Base-by-base conservation (phyloP, 2,329 filamentous ascomycete genomes). In the Colletotrichum cordylinicola region DNA sequence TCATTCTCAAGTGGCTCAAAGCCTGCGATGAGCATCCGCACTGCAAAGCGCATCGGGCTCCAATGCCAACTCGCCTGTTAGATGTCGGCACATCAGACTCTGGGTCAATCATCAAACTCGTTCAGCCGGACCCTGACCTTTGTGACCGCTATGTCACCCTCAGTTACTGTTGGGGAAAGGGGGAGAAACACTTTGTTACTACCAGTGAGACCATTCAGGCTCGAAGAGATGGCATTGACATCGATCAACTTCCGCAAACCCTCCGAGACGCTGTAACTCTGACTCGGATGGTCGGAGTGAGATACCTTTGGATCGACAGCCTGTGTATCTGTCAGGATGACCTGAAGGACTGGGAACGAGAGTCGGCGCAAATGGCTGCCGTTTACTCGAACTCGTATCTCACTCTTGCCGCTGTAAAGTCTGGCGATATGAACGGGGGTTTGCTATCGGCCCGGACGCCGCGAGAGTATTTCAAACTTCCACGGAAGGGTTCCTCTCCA, bases 301-400 rank as follows among this genome's bases (percentile, higher is more conserved):
- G 62, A 8, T 83, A 81, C 65, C 66, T 84, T 2, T 84, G 82
- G 82, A 79, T 84, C 37, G 82, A 84, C 67, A 76, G 80, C 8
- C 74, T 84, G 15, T 83, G 82, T 70, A 84, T 84, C 39, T 66
- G 82, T 24, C 82, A 84, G 73, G 78, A 81, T 55, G 70, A 67
- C 37, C 7, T 55, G 4, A 68, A 74, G 27, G 82, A 84, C 65
- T 82, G 79, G 80, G 62, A 70, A 13, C 33, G 58, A 2, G 77
- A 83, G 67, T 69, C 79, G 3, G 69, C 60, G 18, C 62, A 68
- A 33, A 83, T 84, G 81, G 74, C 64, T 4, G 58, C 76, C 7
- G 77, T 84, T 2, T 84, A 83, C 66, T 77, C 79, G 10, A 76
- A 77, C 0, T 78, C 82, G 0, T 78, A 80, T 4, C 21, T 83